A percentile compares a stretch with the other conserved stretches of the same genome.
phyloP scores from a whole-genome alignment of 306 rosid species.

The Trifolium fragiferum region DNA sequence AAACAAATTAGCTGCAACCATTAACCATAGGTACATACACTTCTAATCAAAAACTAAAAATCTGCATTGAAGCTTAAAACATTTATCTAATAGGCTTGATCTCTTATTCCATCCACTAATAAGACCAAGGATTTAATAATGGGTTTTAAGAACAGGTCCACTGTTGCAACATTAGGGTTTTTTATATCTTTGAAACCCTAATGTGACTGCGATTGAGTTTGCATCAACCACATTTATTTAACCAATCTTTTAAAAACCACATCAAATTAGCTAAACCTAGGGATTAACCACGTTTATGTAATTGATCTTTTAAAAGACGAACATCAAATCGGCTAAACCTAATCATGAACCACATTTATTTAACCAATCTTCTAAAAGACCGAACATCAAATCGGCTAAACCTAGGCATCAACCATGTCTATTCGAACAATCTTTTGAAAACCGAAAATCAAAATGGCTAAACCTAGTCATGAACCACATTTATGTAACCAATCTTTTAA shows the following conservation, averaged over 20 bases:
- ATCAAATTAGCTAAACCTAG: too few species aligned
- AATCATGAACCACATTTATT: too few species aligned
- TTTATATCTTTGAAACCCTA: not conserved
- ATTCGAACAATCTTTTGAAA: too few species aligned
- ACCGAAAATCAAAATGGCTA: too few species aligned
- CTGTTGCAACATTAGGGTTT: not conserved
- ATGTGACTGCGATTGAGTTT: not conserved
- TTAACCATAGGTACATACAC: not conserved
- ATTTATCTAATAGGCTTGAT: conserved; percentile 8
- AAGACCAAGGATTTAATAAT: not conserved
- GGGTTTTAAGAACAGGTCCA: not conserved
- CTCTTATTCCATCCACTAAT: conserved; percentile 1
- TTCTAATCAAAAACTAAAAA: not conserved
- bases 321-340: too few species aligned
- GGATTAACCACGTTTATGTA: too few species aligned
- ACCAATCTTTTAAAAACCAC: too few species aligned
- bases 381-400: not conserved
- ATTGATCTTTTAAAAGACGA: too few species aligned
- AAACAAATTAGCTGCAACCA: conserved; percentile 8
- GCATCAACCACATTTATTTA: not conserved
- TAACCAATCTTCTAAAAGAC: too few species aligned
- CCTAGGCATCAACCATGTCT: too few species aligned
- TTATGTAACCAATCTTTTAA: too few species aligned
- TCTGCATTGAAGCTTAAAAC: conserved; percentile 16
- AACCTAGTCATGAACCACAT: too few species aligned